Percentiles rank a stretch among this genome's conserved stretches.
These are phyloP conservation scores for Phylloporus rhodoxanthus DNA, from an alignment of 768 basidiomycete genomes.

Conservation along the genomic window DNA sequence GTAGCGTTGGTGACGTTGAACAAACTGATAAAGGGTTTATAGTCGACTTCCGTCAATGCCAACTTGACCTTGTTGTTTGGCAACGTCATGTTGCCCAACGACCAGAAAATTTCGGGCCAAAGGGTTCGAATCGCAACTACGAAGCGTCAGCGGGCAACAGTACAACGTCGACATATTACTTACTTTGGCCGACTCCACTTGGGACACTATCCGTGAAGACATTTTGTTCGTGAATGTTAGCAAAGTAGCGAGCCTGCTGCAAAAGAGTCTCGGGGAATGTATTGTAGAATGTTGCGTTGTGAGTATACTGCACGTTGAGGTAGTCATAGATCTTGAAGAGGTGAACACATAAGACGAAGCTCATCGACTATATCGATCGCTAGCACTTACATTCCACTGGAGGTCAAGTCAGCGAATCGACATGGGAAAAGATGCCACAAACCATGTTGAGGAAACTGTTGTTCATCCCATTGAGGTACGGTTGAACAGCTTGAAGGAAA, in stretches of 20 bases:
- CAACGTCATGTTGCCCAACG: constrained; percentile 71
- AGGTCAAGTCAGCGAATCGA: constrained; percentile 8
- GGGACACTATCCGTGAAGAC: constrained; percentile 60
- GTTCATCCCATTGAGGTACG: constrained; percentile 63
- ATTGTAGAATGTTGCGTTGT: constrained; percentile 74
- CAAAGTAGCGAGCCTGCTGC: constrained; percentile 66
- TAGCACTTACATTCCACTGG: constrained; percentile 66
- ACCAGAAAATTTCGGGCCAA: constrained; percentile 61
- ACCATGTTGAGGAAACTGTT: constrained; percentile 65
- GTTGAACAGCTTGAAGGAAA: constrained; percentile 60
- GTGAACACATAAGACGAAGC: neutral
- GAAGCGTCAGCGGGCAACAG: neutral
- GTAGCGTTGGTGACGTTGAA: constrained; percentile 70
- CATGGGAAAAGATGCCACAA: constrained; percentile 24
- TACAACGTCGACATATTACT: constrained; percentile 24
- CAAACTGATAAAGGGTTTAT: constrained; percentile 85
- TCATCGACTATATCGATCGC: neutral
- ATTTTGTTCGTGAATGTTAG: constrained; percentile 70
- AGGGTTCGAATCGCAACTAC: constrained; percentile 77
- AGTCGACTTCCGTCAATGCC: constrained; percentile 69
- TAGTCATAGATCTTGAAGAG: constrained; percentile 62
- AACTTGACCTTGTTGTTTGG: constrained; percentile 71
- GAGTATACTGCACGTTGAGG: constrained; percentile 66
- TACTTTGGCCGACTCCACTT: constrained; percentile 69
- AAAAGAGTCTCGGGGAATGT: constrained; percentile 64